Evolutionary conservation across 1,284 basidiomycete species (phyloP), one percentile per base, ranked within the genome.

Genomic region (Sparassis latifolia): DNA sequence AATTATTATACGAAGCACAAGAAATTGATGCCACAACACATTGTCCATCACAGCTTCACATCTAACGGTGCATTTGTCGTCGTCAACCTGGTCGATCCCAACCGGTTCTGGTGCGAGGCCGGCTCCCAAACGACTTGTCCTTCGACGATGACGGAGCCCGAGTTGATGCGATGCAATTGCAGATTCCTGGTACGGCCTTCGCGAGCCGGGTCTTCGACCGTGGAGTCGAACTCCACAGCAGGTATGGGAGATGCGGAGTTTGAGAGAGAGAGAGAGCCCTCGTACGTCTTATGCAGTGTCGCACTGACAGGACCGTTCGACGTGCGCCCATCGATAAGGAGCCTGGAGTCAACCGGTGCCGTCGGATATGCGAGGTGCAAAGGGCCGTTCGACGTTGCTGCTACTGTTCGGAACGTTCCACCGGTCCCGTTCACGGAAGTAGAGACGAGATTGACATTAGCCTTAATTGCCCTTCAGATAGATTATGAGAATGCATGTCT

Each of bases 181-280:
- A 66, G 51, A 12, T 39, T 45, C 20, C 75, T 62, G 35, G 52
- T 62, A 37, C 75, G 67, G 2, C 63, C 69, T 32, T 56, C 60
- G 3, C 66, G 73, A 3, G 66, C 57, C 2, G 78, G 75, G 52
- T 78, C 75, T 42, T 67, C 65, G 7, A 57, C 61, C 10, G 53
- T 50, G 9, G 29, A 47, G 42, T 61, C 42, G 3, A 51, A 60
- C 3, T 68, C 43, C 9, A 66, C 44, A 9, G 49, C 54, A 0
- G 64, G 53, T 4, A 54, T 57, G 39, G 62, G 42, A 27, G 63
- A 47, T 2, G 62, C 57, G 20, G 55, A 52, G 35, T 67, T 65
- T 42, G 55, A 35, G 48, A 69, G 54, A 9, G 53, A 53, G 59
- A 76, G 76, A 2, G 49, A 50, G 12, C 75, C 79, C 52, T 80